phyloP scores from a whole-genome alignment of 768 basidiomycete species.

The Lactarius hatsudake region DNA sequence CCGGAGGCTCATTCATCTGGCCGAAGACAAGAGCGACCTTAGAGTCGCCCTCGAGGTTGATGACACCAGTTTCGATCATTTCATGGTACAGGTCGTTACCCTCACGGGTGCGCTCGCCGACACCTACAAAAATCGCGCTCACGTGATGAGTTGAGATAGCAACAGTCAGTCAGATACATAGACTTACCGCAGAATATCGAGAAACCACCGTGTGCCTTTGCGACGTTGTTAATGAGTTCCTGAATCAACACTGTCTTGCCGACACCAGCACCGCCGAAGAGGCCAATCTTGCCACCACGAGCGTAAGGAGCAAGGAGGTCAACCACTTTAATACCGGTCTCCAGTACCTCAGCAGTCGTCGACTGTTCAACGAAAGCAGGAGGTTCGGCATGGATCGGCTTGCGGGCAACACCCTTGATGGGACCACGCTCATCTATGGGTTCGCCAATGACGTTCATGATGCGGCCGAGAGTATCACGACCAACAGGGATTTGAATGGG shows the following conservation, averaged over 20 bases:
- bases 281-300: conserved; percentile 99
- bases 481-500: conserved; percentile 98
- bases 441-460: conserved; percentile 99
- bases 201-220: conserved; percentile 99
- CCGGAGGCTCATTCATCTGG: conserved; percentile 99
- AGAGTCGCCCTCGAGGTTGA: conserved; percentile 99
- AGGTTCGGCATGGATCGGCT: conserved; percentile 95
- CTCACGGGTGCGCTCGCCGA: conserved; percentile 99
- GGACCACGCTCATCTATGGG: conserved; percentile 99
- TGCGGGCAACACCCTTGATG: conserved; percentile 91
- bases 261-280: conserved; percentile 99
- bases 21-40: conserved; percentile 99
- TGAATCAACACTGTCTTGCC: conserved; percentile 99
- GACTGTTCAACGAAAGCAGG: conserved; percentile 98
- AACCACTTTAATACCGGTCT: conserved; percentile 99
- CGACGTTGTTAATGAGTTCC: conserved; percentile 99
- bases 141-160: conserved; percentile 1
- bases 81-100: conserved; percentile 99
- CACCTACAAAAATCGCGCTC: conserved; percentile 55
- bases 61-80: conserved; percentile 99
- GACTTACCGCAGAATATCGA: conserved; percentile 90
- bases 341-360: conserved; percentile 96
- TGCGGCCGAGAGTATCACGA: conserved; percentile 90
- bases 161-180: conserved; percentile 11
- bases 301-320: conserved; percentile 99